Base-by-base conservation (phyloP, 352 stramenopile genomes). In the Aphanomyces stellatus region DNA sequence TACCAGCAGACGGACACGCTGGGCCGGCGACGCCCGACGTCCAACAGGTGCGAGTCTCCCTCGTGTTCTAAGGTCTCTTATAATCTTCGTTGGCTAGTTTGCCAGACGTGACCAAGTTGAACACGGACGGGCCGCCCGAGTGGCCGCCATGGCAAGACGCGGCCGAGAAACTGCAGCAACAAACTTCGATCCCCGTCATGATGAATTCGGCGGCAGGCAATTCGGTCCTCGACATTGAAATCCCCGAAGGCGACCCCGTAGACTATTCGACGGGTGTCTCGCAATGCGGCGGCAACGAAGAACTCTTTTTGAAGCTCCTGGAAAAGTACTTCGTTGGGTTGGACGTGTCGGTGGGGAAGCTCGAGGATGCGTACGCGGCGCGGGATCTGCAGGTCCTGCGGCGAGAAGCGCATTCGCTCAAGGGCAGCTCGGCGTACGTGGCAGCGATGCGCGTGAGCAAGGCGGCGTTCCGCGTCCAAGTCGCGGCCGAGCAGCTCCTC, bases 381-480 rank as follows among this genome's bases (percentile, higher is more conserved):
- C 73, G 71, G n/a, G 74, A 91, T 31, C 75, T 89, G 24, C 53
- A 62, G 3, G 62, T 82, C 25, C 74, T 85, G 31, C 74, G 80
- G 8, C 79, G 85, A 19, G 85, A 93, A 73, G 76, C 81, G 8
- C 85, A 93, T 71, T 91, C 85, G 13, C 69, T 93, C 11, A 93
- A 93, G 55, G 85, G 85, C 2, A 90, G 82, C 2, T 90, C 85
- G 2, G 81, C 85, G 25, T 93, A 93, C 51, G 85, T 87, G 0
- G 85, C 85, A 17, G 85, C 85, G 3, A 75, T 89, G 11, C 78
- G 85, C 1, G 76, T 93, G 28, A 91, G 82, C n/a, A 91, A 89
- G 65, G 74, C 80, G 3, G 82, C 85, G 6, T 93, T 87, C 77
- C 85, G 85, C 22, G 81, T 91, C 3, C 85, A 93, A 73, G 66